Evolutionary conservation across 768 basidiomycete genomes (phyloP).

Genomic region (Chiua virens): DNA sequence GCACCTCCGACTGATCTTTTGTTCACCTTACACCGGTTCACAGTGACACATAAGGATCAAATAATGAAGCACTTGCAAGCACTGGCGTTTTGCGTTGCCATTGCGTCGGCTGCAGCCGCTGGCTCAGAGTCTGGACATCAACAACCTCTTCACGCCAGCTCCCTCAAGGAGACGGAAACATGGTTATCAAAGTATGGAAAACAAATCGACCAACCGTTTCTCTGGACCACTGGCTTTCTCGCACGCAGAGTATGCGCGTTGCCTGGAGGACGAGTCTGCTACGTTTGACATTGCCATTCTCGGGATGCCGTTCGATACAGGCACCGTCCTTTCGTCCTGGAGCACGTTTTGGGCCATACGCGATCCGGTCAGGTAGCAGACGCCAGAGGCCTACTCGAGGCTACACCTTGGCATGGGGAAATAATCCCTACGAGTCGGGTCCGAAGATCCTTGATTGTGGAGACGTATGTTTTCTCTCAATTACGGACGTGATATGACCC

Average conservation of each 20-base stretch:
- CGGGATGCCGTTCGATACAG: slow-evolving; percentile 80
- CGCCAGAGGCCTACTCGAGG: slow-evolving; percentile 59
- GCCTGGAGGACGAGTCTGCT: slow-evolving; percentile 21
- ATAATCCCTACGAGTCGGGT: slow-evolving; percentile 60
- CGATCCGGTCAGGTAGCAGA: slow-evolving; percentile 77
- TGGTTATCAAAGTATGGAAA: slow-evolving; percentile 77
- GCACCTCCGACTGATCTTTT: not conserved
- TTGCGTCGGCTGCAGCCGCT: not conserved
- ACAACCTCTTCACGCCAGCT: slow-evolving; percentile 10
- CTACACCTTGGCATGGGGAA: slow-evolving; percentile 72
- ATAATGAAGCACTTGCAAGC: slow-evolving; percentile 15
- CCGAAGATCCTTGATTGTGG: slow-evolving; percentile 77
- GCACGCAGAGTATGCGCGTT: slow-evolving; percentile 62
- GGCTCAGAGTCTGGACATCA: slow-evolving; percentile 10
- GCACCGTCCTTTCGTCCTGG: slow-evolving; percentile 55
- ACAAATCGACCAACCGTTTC: slow-evolving; percentile 71
- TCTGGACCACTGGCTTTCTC: slow-evolving; percentile 83
- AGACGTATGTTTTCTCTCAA: slow-evolving; percentile 48
- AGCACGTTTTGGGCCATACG: slow-evolving; percentile 86
- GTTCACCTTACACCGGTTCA: not conserved
- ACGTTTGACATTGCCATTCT: slow-evolving; percentile 65
- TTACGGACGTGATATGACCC: not conserved
- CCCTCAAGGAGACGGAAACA: slow-evolving; percentile 31
- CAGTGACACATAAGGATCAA: not conserved
- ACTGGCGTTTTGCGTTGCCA: not conserved